Percentiles rank a stretch among this genome's conserved stretches.
Conservation (phyloP, 2,329 filamentous ascomycete species). For the Aspergillus floridensis region DNA sequence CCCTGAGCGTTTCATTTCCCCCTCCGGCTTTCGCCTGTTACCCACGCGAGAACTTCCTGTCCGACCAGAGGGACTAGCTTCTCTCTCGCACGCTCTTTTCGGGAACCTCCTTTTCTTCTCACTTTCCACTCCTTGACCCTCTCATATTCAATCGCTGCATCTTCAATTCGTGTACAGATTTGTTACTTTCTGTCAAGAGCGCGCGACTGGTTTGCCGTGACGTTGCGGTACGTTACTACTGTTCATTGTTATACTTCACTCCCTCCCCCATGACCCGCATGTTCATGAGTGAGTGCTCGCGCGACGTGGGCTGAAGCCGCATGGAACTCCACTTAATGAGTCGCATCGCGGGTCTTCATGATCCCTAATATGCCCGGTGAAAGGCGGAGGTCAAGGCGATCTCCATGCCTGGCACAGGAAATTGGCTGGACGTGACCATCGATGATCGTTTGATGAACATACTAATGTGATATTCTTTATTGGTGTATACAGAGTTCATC, state of each 20-base stretch:
- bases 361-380: background rate
- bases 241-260: background rate
- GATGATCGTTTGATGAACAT: background rate
- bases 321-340: background rate
- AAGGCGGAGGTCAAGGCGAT: background rate
- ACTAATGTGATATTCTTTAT: background rate
- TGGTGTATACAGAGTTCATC: background rate
- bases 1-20: conserved; percentile 22
- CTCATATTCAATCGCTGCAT: conserved; percentile 8
- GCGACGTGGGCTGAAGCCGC: background rate
- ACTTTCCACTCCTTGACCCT: conserved; percentile 24
- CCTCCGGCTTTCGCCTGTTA: conserved; percentile 22
- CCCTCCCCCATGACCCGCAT: background rate
- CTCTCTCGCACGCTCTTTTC: conserved; percentile 44
- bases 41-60: conserved; percentile 35
- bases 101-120: conserved; percentile 28
- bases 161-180: conserved; percentile 26
- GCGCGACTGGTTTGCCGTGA: conserved; percentile 27
- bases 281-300: background rate
- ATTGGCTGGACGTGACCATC: background rate
- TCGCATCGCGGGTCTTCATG: background rate
- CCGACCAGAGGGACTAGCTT: conserved; percentile 40
- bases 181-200: conserved; percentile 18
- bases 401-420: background rate
- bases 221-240: conserved; percentile 29